Conservation (phyloP, 257 asterid genomes). For the Agastache rugosa region DNA sequence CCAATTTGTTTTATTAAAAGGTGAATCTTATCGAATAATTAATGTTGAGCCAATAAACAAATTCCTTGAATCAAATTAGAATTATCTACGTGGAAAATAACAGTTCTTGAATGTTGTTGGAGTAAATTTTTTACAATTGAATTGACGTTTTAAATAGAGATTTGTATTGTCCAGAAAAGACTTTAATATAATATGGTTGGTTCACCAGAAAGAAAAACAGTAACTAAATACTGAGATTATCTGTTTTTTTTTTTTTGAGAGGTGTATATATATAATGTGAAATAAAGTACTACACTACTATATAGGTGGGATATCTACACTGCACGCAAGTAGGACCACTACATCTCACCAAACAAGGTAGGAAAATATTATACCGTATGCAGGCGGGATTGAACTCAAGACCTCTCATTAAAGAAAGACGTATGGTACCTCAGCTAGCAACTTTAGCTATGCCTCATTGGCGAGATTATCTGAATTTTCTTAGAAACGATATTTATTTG, state of each 20-base stretch:
- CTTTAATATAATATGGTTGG: background rate
- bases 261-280: too few relatives aligned
- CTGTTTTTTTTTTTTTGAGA: too few relatives aligned
- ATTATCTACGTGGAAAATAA: background rate
- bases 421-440: too few relatives aligned
- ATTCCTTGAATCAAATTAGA: background rate
- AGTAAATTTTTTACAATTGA: background rate
- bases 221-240: background rate
- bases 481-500: background rate
- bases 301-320: too few relatives aligned
- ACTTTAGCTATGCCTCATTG: too few relatives aligned
- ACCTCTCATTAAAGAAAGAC: too few relatives aligned
- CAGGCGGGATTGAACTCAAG: too few relatives aligned
- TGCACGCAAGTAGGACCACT: too few relatives aligned
- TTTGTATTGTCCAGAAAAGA: background rate
- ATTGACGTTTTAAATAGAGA: background rate
- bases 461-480: background rate
- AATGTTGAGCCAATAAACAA: background rate
- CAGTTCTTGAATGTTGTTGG: background rate
- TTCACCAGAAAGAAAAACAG: background rate
- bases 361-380: too few relatives aligned
- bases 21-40: background rate
- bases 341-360: too few relatives aligned
- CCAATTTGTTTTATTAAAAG: constrained; percentile 19
- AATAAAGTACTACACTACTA: too few relatives aligned